These are phyloP conservation scores for Lachancea quebecensis DNA, from an alignment of 805 yeast genomes.

Conservation along the genomic window DNA sequence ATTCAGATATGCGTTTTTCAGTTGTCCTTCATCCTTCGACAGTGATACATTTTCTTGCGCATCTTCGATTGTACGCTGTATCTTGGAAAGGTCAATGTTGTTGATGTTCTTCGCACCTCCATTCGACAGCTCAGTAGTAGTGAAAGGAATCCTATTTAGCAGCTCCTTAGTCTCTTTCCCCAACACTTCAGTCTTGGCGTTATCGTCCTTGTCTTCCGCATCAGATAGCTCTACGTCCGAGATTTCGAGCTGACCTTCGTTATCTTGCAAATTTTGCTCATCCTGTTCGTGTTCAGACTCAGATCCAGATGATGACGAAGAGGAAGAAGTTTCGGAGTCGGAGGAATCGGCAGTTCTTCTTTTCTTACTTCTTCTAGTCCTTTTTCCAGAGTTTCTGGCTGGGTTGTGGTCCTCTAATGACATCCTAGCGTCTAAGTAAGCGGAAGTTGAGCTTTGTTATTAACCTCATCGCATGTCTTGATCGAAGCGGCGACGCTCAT, in stretches of 20 bases:
- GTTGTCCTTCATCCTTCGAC: constrained; percentile 16
- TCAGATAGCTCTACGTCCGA: constrained; percentile 32
- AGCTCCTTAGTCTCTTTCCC: constrained; percentile 17
- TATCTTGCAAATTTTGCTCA: constrained; percentile 8
- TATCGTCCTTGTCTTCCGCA: constrained; percentile 5
- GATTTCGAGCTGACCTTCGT: constrained; percentile 15
- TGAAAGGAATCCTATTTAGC: constrained; percentile 24
- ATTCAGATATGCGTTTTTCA: constrained; percentile 46
- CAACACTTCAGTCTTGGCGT: constrained; percentile 12
- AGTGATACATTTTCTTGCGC: constrained; percentile 15
- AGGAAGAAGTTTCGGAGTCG: constrained; percentile 25
- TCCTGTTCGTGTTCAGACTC: constrained; percentile 22
- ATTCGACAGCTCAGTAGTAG: constrained; percentile 32
- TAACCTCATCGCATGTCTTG: constrained; percentile 6
- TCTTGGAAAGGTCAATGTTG: constrained; percentile 28
- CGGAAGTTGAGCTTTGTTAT: not conserved
- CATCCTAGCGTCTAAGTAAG: constrained; percentile 12
- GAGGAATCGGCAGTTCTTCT: constrained; percentile 78
- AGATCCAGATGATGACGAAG: constrained; percentile 32
- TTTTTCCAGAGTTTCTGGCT: constrained; percentile 18
- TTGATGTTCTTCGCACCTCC: constrained; percentile 17
- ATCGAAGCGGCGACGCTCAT: no score
- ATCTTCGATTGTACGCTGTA: constrained; percentile 25
- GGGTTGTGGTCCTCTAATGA: constrained; percentile 18
- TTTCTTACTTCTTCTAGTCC: constrained; percentile 60